Conservation (phyloP, 176 grass and related monocot species). For the Zea luxurians region DNA sequence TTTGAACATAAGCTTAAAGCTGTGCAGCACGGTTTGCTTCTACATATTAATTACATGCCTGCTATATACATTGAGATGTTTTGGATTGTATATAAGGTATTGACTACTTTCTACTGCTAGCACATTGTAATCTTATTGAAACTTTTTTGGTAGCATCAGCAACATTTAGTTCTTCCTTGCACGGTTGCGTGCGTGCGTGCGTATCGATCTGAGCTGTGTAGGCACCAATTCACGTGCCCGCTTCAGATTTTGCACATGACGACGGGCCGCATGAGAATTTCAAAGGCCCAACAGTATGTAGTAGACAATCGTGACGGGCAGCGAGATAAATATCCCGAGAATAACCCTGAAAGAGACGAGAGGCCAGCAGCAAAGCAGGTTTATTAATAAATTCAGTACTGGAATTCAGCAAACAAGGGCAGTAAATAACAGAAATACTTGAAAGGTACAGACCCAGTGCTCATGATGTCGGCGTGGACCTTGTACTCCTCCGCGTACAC, state of each 20-base stretch:
- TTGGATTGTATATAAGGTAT: no score
- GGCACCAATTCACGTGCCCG: neutral
- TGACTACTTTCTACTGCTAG: neutral
- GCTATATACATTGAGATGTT: neutral
- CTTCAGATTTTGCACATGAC: neutral
- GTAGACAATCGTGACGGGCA: slow-evolving; percentile 79
- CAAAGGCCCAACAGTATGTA: slow-evolving; percentile 59
- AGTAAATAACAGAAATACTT: neutral
- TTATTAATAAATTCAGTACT: neutral
- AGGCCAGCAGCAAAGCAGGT: neutral
- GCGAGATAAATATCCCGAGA: slow-evolving; percentile 71
- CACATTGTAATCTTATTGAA: neutral
- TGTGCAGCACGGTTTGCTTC: no score
- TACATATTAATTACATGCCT: no score
- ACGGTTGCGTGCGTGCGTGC: no score
- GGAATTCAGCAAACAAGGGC: neutral
- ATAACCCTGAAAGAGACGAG: slow-evolving; percentile 53
- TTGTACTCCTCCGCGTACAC: slow-evolving; percentile 93
- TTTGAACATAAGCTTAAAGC: neutral
- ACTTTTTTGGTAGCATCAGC: neutral
- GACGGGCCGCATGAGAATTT: neutral
- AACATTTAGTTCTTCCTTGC: neutral
- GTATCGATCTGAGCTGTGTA: neutral
- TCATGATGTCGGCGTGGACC: slow-evolving; percentile 92
- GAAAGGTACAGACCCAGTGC: slow-evolving; percentile 61